Percentiles rank a stretch among this genome's conserved stretches.
Conservation (phyloP, 1,284 basidiomycete species). For the Moesziomyces sp. region DNA sequence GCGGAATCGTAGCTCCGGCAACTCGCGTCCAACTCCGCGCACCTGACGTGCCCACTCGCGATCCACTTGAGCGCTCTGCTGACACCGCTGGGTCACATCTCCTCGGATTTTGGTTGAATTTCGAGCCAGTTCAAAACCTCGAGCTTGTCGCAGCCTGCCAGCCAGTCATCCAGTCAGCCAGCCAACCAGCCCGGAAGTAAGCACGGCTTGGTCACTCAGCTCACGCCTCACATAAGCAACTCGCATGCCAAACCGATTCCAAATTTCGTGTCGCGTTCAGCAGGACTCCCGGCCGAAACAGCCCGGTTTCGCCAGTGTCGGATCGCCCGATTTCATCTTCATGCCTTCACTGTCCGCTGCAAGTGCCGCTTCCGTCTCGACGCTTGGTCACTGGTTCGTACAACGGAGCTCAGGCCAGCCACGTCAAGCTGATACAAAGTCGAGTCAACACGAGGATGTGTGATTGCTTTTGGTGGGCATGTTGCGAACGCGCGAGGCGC, state of each 20-base stretch:
- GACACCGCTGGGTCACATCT: no score
- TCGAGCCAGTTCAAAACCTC: no score
- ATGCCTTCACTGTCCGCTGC: not conserved
- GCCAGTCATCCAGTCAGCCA: no score
- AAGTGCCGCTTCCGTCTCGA: not conserved
- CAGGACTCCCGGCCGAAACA: no score
- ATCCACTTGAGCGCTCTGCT: no score
- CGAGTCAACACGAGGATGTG: constrained; percentile 35
- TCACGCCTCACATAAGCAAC: not conserved
- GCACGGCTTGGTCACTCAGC: not conserved
- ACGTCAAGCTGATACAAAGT: not conserved
- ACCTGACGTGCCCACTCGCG: no score
- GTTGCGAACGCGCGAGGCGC: constrained; percentile 11
- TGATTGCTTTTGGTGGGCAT: constrained; percentile 41
- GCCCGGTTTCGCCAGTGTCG: not conserved
- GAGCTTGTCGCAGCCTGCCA: no score
- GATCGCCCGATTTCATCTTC: not conserved
- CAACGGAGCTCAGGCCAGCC: not conserved
- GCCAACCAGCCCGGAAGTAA: not conserved
- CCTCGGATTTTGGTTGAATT: no score
- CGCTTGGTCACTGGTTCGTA: not conserved
- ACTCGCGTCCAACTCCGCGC: no score
- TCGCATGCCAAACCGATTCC: no score
- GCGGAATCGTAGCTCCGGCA: no score
- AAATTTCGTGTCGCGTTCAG: no score